Evolutionary conservation across 176 grass and related monocot genomes (phyloP).

Genomic region (Raddia guianensis): DNA sequence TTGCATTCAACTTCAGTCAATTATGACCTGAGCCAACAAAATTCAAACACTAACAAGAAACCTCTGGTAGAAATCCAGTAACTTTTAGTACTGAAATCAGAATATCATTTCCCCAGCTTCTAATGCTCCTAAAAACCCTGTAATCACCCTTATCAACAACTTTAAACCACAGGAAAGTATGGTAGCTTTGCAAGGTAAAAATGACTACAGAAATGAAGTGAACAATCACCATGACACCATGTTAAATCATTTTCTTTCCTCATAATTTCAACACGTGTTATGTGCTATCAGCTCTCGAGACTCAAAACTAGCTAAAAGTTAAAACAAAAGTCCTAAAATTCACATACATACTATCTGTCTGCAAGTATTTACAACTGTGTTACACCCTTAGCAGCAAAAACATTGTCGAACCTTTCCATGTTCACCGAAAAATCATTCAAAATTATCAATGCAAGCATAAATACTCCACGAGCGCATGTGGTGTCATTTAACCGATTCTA

Average conservation of each 20-base stretch:
- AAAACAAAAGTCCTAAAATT: not conserved
- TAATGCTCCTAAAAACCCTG: not conserved
- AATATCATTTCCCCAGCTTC: not conserved
- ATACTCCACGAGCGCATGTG: not conserved
- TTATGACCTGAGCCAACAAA: not conserved
- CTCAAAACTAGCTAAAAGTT: constrained; percentile 14
- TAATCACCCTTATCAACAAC: not conserved
- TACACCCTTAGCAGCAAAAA: not conserved
- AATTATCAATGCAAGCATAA: constrained; percentile 5
- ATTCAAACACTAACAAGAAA: constrained; percentile 30
- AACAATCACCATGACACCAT: not conserved
- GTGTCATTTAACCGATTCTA: not conserved
- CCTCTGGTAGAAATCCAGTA: constrained; percentile 4
- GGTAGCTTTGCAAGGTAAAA: not conserved
- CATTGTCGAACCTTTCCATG: not conserved
- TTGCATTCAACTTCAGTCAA: not conserved
- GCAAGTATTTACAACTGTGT: not conserved
- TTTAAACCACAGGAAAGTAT: not conserved
- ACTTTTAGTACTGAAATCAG: not conserved
- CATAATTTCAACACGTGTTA: not conserved
- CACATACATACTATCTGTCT: not conserved
- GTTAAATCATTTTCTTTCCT: not conserved
- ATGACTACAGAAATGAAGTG: not conserved
- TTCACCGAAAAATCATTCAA: not conserved
- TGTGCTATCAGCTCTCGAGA: not conserved